Evolutionary conservation across 1,139 yeast genomes (phyloP).

Genomic region (Yamadazyma mexicana): DNA sequence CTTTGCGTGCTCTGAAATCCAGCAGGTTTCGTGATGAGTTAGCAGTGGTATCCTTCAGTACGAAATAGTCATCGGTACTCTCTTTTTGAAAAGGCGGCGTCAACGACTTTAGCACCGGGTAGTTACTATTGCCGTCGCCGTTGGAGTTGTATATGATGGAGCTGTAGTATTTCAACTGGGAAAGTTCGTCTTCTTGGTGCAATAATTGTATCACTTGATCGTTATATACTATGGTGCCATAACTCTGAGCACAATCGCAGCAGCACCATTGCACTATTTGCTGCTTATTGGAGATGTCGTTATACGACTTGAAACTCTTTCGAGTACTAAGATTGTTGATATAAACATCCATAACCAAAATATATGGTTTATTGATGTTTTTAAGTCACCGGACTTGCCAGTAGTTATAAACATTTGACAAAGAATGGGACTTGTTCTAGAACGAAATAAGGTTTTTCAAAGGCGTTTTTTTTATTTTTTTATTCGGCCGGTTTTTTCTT

Average conservation of each 20-base stretch:
- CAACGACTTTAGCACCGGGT: conserved; percentile 5
- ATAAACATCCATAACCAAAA: conserved; percentile 9
- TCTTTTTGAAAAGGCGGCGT: conserved; percentile 5
- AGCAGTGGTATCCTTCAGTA: neutral
- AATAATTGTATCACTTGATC: conserved; percentile 15
- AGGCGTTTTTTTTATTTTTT: conserved; percentile 4
- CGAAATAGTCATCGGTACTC: neutral
- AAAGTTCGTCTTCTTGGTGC: conserved; percentile 7
- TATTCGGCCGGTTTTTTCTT: neutral
- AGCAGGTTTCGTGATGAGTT: no score
- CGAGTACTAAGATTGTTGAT: conserved; percentile 5
- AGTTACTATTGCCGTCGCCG: neutral
- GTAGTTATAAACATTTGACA: neutral
- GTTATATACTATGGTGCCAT: conserved; percentile 40
- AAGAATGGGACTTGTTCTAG: conserved; percentile 3
- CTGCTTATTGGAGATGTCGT: conserved; percentile 16
- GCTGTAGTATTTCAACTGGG: conserved; percentile 29
- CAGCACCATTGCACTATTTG: conserved; percentile 55
- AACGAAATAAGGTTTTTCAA: conserved; percentile 3
- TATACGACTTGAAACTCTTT: conserved; percentile 6
- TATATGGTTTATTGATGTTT: no score
- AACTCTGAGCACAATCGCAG: conserved; percentile 52
- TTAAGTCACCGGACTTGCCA: neutral
- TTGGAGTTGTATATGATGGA: conserved; percentile 23
- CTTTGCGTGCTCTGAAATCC: neutral